A percentile compares a stretch with the other conserved stretches of the same genome.
These are phyloP conservation scores for Talaromyces funiculosus DNA, from an alignment of 2,329 filamentous ascomycete species.

Conservation along the genomic window DNA sequence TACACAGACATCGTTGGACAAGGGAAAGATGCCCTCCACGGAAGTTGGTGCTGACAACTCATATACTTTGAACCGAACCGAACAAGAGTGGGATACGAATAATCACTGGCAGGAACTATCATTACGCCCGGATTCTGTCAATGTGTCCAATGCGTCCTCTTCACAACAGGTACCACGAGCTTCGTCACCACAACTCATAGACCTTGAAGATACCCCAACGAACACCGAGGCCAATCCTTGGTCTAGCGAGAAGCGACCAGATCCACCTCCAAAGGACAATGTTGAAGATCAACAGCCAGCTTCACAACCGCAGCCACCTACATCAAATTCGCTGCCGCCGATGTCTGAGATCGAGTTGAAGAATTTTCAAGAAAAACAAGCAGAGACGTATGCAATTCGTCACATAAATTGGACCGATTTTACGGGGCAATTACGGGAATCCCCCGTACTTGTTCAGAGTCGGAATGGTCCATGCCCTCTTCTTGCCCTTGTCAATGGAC, in stretches of 20 bases:
- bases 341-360: constrained; percentile 29
- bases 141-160: not conserved
- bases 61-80: not conserved
- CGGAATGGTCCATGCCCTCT: constrained; percentile 91
- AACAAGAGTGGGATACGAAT: constrained; percentile 1
- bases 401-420: constrained; percentile 79
- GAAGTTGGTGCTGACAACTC: not conserved
- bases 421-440: constrained; percentile 61
- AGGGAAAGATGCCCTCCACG: not conserved
- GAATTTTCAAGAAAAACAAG: constrained; percentile 43
- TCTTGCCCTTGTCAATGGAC: constrained; percentile 85
- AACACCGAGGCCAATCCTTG: constrained; percentile 3
- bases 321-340: constrained; percentile 6
- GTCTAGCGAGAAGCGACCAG: constrained; percentile 1
- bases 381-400: constrained; percentile 88
- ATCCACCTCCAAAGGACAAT: not conserved
- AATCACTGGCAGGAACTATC: constrained; percentile 13
- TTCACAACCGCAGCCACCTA: not conserved
- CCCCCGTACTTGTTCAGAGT: constrained; percentile 87
- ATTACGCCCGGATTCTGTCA: not conserved
- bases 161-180: not conserved
- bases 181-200: constrained; percentile 7
- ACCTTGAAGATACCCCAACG: constrained; percentile 11
- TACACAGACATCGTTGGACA: not conserved
- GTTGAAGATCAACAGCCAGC: not conserved